Evolutionary conservation across 768 basidiomycete species (phyloP), one percentile per base, ranked within the genome.

Genomic region (Suillus bovinus): DNA sequence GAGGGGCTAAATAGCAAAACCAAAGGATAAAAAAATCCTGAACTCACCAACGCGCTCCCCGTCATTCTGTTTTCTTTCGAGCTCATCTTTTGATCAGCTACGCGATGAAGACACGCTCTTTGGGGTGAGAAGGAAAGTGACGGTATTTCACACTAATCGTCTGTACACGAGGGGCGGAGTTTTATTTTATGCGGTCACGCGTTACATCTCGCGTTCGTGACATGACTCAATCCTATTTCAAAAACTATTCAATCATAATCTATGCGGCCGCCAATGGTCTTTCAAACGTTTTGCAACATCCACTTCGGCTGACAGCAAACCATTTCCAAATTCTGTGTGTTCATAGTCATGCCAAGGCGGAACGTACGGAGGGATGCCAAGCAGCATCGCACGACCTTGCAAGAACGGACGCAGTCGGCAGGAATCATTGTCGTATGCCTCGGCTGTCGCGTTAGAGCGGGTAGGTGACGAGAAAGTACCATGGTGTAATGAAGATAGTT

Each of bases 231-330:
- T 47, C 9, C 17, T 7, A 49, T 31, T 20, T 50, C 31, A n/a
- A 52, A n/a, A 38, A 27, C 16, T 27, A 17, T 24, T 16, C 13
- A 16, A 22, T 70, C 74, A 89, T 46, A 84, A 74, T 62, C 77
- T 82, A 60, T 87, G 83, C 0, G 87, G 90, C 29, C 80, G 75
- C 90, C 90, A 92, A 69, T 92, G 89, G 31, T 78, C 80, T 58
- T 75, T 81, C 64, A 91, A 70, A 53, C 67, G 71, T 60, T 74
- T 82, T 14, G 80, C 88, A 9, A 91, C 89, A 70, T 88, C 86
- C 55, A 77, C 78, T 72, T 91, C 90, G 7, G 78, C 83, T n/a
- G 71, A 72, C 20, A 77, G 73, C 27, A 84, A 64, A 41, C 74
- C 74, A n/a, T 68, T 67, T 20, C 63, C 42, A 52, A 29, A 36